Percentiles rank a stretch among this genome's conserved stretches.
Evolutionary conservation across 192 early-diverging fungal species (phyloP).

Genomic region (Chytriomyces sp.): DNA sequence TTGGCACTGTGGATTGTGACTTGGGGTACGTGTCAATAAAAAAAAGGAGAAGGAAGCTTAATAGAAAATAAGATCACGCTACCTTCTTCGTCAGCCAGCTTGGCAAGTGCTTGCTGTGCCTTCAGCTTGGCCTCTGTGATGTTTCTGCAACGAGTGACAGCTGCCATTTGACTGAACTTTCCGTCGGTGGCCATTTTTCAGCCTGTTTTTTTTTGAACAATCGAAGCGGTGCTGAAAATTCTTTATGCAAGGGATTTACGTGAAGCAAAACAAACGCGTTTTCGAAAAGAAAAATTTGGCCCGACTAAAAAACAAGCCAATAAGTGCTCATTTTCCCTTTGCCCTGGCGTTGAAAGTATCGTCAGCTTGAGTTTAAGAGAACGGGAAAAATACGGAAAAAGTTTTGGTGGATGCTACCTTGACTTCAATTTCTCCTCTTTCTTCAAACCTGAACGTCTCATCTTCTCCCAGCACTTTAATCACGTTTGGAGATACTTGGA

Average conservation of each 20-base stretch:
- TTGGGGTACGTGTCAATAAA: not conserved
- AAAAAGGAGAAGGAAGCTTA: not conserved
- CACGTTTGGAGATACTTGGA: conserved; percentile 42
- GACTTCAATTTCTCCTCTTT: conserved; percentile 44
- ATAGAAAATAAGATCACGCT: not conserved
- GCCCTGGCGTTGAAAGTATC: conserved; percentile 15
- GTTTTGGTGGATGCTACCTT: conserved; percentile 2
- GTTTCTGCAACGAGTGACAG: conserved; percentile 26
- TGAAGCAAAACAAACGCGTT: no score
- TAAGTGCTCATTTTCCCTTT: conserved; percentile 51
- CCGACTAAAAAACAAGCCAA: conserved; percentile 26
- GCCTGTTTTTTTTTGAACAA: not conserved
- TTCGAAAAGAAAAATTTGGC: no score
- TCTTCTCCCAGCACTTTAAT: conserved; percentile 23
- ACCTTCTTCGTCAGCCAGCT: conserved; percentile 38
- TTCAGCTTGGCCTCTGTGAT: conserved; percentile 33
- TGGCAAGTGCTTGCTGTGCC: conserved; percentile 24
- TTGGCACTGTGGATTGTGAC: conserved; percentile 29
- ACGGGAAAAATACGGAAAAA: not conserved
- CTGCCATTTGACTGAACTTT: conserved; percentile 3
- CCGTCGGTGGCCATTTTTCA: conserved; percentile 1
- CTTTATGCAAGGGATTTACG: no score
- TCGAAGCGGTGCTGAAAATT: no score
- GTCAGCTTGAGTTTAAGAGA: not conserved
- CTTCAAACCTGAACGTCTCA: conserved; percentile 35